Percentiles rank a stretch among this genome's conserved stretches.
These are phyloP conservation scores for Peniophora sp. DNA, from an alignment of 1,284 basidiomycete species.

Conservation along the genomic window DNA sequence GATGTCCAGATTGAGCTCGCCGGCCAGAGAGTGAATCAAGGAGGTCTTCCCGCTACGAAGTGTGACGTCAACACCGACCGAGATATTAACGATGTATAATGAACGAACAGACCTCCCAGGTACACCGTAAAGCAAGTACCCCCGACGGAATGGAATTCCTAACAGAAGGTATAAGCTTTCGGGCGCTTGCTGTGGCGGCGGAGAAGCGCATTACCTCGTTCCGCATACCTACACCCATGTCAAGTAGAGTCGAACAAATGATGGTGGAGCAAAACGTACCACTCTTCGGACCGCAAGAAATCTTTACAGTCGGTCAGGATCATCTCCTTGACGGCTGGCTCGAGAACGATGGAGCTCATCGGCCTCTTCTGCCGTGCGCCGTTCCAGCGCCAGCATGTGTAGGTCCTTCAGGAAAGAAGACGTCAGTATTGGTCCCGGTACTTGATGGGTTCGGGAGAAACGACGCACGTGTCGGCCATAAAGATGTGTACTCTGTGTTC, in stretches of 20 bases:
- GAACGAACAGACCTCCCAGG: slow-evolving; percentile 59
- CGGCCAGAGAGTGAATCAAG: slow-evolving; percentile 78
- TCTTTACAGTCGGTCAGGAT: slow-evolving; percentile 77
- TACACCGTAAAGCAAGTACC: slow-evolving; percentile 77
- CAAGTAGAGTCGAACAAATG: slow-evolving; percentile 2
- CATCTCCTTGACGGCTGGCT: slow-evolving; percentile 83
- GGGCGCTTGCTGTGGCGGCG: slow-evolving; percentile 15
- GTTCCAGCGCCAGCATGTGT: slow-evolving; percentile 77
- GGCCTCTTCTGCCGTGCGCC: slow-evolving; percentile 79
- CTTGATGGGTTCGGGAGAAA: slow-evolving; percentile 10
- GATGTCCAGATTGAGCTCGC: slow-evolving; percentile 81
- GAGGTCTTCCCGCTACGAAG: slow-evolving; percentile 68
- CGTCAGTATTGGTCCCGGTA: slow-evolving; percentile 3
- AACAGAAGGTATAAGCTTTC: slow-evolving; percentile 5
- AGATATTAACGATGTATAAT: slow-evolving; percentile 10
- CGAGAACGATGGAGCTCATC: slow-evolving; percentile 80
- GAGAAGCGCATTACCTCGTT: slow-evolving; percentile 52
- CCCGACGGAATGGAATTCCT: slow-evolving; percentile 82
- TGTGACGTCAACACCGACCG: slow-evolving; percentile 10
- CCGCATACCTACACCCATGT: slow-evolving; percentile 58
- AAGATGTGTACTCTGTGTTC: slow-evolving; percentile 83
- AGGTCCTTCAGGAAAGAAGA: slow-evolving; percentile 34
- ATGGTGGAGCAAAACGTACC: slow-evolving; percentile 40
- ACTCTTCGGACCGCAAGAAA: slow-evolving; percentile 75
- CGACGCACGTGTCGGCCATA: slow-evolving; percentile 72